phyloP scores from a whole-genome alignment of 139 green algal genomes.

The Chlamydomonas urium region DNA sequence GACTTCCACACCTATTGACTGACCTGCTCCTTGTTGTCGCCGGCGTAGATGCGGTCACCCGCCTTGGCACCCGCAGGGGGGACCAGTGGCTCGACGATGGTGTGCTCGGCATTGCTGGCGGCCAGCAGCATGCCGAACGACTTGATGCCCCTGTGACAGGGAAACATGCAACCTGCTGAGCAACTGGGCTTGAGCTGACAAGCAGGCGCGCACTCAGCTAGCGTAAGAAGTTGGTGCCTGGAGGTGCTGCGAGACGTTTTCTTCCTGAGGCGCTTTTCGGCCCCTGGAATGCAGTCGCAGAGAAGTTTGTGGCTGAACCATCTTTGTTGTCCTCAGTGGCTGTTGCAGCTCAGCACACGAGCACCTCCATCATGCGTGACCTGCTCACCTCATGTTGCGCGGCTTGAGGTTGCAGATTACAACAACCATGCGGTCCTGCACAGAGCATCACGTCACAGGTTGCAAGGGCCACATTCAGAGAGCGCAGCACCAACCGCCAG shows the following conservation, averaged over 20 bases:
- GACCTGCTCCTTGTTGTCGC: slow-evolving; percentile 46
- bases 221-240: too few species aligned
- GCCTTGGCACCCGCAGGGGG: slow-evolving; percentile 56
- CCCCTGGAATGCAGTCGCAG: too few species aligned
- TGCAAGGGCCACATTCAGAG: too few species aligned
- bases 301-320: too few species aligned
- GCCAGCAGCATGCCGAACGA: slow-evolving; percentile 79
- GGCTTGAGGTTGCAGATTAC: slow-evolving; percentile 86
- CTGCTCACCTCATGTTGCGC: slow-evolving; percentile 68
- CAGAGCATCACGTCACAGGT: neutral
- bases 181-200: neutral
- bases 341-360: too few species aligned
- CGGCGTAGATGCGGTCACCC: slow-evolving; percentile 74
- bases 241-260: too few species aligned
- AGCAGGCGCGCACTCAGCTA: too few species aligned
- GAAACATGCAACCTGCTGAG: neutral
- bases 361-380: too few species aligned
- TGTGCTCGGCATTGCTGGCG: slow-evolving; percentile 68
- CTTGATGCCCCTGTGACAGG: slow-evolving; percentile 7
- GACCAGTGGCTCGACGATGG: slow-evolving; percentile 67
- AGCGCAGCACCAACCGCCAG: too few species aligned
- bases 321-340: too few species aligned
- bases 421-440: slow-evolving; percentile 71
- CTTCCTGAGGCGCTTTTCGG: too few species aligned
- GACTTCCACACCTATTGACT: too few species aligned